Conservation (phyloP, 352 stramenopile species). For the Phytophthora citrophthora region DNA sequence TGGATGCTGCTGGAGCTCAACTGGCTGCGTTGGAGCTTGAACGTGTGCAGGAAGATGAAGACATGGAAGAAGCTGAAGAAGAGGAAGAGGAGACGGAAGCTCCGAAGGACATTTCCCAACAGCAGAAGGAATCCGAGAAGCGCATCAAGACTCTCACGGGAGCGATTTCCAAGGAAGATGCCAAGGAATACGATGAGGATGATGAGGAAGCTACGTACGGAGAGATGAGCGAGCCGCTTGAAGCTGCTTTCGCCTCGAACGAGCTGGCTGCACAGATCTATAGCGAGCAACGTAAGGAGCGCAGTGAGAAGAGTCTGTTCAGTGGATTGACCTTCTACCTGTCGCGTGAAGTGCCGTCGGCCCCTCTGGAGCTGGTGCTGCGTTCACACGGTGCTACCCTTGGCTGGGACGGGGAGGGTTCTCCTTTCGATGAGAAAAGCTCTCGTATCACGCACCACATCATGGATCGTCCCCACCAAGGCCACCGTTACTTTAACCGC, state of each 20-base stretch:
- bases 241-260: conserved; percentile 86
- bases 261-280: conserved; percentile 83
- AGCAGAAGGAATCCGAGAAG: conserved; percentile 91
- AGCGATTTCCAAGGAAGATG: conserved; percentile 42
- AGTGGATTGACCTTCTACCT: conserved; percentile 90
- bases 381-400: conserved; percentile 94
- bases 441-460: conserved; percentile 97
- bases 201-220: conserved; percentile 75
- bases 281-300: conserved; percentile 82
- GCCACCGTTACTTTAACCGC: conserved; percentile 88
- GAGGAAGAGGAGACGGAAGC: conserved; percentile 41
- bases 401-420: conserved; percentile 95
- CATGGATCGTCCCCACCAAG: conserved; percentile 94
- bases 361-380: conserved; percentile 96
- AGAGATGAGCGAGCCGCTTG: conserved; percentile 91
- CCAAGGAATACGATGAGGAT: conserved; percentile 77
- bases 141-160: conserved; percentile 76
- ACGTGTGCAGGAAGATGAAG: conserved; percentile 48
- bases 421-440: conserved; percentile 92
- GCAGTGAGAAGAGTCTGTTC: conserved; percentile 82
- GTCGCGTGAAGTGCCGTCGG: conserved; percentile 95
- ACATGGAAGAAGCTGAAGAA: conserved; percentile 33
- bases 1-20: conserved; percentile 79
- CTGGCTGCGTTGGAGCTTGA: conserved; percentile 76
- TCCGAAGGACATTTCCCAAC: conserved; percentile 53